Conservation (phyloP, 176 grass and related monocot genomes). For the Bonia amplexicaulis region DNA sequence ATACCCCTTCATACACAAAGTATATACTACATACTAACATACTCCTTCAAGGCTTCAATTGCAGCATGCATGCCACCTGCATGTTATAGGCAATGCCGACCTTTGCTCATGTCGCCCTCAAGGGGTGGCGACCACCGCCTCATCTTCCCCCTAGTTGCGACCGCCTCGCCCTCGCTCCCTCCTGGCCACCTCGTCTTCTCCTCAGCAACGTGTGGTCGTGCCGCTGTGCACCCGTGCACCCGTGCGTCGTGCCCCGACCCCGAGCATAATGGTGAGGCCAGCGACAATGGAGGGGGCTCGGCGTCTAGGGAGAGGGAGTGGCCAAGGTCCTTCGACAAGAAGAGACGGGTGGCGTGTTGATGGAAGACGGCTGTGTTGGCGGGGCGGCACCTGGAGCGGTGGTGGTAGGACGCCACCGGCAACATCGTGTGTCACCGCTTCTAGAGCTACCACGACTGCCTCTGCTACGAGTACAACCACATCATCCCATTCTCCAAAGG, state of each 20-base stretch:
- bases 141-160: too few relatives aligned
- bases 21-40: too few relatives aligned
- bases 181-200: too few relatives aligned
- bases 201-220: too few relatives aligned
- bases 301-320: conserved; percentile 27
- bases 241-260: neutral
- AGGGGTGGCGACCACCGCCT: too few relatives aligned
- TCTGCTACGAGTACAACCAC: conserved; percentile 92
- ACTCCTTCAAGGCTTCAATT: too few relatives aligned
- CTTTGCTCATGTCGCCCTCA: too few relatives aligned
- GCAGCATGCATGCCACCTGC: too few relatives aligned
- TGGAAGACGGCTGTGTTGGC: conserved; percentile 47
- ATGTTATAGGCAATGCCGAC: too few relatives aligned
- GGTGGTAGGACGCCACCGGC: conserved; percentile 61
- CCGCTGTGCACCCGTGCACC: too few relatives aligned
- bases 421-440: conserved; percentile 83
- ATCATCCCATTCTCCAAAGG: conserved; percentile 89
- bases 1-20: too few relatives aligned
- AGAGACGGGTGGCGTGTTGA: conserved; percentile 70
- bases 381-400: conserved; percentile 74
- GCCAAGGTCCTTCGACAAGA: conserved; percentile 68
- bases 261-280: conserved; percentile 15
- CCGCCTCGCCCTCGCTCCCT: too few relatives aligned
- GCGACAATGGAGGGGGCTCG: neutral
- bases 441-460: conserved; percentile 82